Evolutionary conservation across 1,284 basidiomycete species (phyloP).

Genomic region (Moesziomyces globuligerus): DNA sequence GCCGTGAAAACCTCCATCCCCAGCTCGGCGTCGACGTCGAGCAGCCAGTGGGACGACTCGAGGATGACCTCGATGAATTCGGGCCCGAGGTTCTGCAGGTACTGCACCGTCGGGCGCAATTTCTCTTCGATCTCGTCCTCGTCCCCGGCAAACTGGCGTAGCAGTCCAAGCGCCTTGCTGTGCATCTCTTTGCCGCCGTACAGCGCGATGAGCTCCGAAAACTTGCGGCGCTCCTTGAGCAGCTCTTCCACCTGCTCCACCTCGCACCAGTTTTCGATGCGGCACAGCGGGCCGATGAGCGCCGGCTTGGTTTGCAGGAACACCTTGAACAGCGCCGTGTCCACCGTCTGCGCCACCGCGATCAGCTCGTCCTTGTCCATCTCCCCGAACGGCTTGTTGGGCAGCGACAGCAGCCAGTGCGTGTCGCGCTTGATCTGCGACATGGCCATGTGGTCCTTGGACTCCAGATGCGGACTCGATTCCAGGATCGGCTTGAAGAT

Average conservation of each 20-base stretch:
- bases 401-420: constrained; percentile 53
- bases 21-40: constrained; percentile 77
- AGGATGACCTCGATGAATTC: constrained; percentile 61
- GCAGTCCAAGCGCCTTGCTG: constrained; percentile 81
- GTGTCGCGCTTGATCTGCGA: constrained; percentile 53
- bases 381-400: constrained; percentile 46
- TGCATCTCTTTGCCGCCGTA: constrained; percentile 98
- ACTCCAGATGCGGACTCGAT: constrained; percentile 28
- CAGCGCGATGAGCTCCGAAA: constrained; percentile 85
- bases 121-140: constrained; percentile 84
- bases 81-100: constrained; percentile 83
- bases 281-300: constrained; percentile 85
- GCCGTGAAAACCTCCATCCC: constrained; percentile 94
- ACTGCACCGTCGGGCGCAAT: constrained; percentile 83
- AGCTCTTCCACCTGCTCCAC: constrained; percentile 93
- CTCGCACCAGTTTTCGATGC: constrained; percentile 96
- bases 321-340: constrained; percentile 93
- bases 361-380: constrained; percentile 55
- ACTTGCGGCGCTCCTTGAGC: constrained; percentile 85
- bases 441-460: constrained; percentile 48
- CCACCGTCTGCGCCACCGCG: constrained; percentile 87
- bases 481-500: constrained; percentile 63
- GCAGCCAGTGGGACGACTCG: constrained; percentile 79
- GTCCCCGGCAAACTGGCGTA: constrained; percentile 75
- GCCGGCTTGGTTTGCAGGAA: constrained; percentile 86